Evolutionary conservation across 495 filamentous ascomycete genomes (phyloP).

Genomic region (Hypomontagnella submonticulosa): DNA sequence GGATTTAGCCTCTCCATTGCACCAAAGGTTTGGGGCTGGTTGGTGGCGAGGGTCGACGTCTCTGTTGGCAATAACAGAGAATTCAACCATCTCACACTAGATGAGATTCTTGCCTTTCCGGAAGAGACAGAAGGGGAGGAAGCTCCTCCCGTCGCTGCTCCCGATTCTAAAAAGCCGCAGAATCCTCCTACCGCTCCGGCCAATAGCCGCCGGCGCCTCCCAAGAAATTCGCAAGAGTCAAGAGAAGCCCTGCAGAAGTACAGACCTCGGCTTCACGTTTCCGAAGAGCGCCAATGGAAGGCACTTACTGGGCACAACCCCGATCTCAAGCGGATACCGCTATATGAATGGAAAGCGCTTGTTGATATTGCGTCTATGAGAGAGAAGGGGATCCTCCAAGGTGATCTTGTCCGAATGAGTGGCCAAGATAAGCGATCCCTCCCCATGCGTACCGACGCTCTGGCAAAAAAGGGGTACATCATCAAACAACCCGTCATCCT

Average conservation of each 20-base stretch:
- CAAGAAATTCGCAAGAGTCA: conserved; percentile 1
- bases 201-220: not conserved
- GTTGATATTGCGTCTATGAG: conserved; percentile 82
- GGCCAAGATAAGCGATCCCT: conserved; percentile 92
- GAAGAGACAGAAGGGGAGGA: conserved; percentile 50
- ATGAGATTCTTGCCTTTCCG: conserved; percentile 55
- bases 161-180: not conserved
- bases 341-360: conserved; percentile 77
- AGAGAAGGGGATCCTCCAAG: conserved; percentile 78
- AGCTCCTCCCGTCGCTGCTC: conserved; percentile 13
- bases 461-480: conserved; percentile 84
- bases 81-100: conserved; percentile 55
- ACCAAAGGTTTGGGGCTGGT: conserved; percentile 59
- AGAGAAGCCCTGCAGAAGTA: not conserved
- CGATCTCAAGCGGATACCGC: conserved; percentile 73
- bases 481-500: conserved; percentile 77
- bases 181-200: conserved; percentile 7
- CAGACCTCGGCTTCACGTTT: conserved; percentile 49
- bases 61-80: conserved; percentile 53
- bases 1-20: conserved; percentile 47
- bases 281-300: conserved; percentile 71
- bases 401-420: conserved; percentile 76
- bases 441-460: conserved; percentile 78
- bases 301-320: conserved; percentile 82
- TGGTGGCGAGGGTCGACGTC: conserved; percentile 55